Base-by-base conservation (phyloP, 2,329 filamentous ascomycete genomes). In the Ceratocystis lukuohia region DNA sequence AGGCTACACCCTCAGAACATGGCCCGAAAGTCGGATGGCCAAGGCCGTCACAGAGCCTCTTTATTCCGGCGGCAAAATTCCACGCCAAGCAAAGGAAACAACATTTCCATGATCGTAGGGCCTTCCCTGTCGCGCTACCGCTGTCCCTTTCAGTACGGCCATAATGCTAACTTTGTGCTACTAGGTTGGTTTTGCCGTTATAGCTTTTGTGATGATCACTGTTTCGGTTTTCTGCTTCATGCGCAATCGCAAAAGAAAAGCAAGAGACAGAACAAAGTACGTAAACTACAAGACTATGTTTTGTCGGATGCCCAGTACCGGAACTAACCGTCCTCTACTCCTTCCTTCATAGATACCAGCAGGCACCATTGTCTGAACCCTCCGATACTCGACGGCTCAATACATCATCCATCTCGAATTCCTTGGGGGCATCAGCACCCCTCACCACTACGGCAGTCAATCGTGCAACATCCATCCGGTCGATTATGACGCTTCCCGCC, bases 401-500 rank as follows among this genome's bases (percentile, higher is more conserved):
- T 20, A 61, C 63, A 8, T 48, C 68, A 46, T 65, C 65, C 6
- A 45, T 66, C 17, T 25, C 50, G 3, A 56, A 20, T 28, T 61
- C 68, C 17, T 50, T 57, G 8, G 65, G 30, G 25, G 37, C 41
- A 67, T 62, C 56, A 59, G 62, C 50, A 59, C 66, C 45, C 64
- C 41, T 46, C 44, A 64, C 66, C 46, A 64, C 53, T 62, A 65
- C 61, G 67, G 37, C 69, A 69, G 84, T 96, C 12, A 89, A 93
- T 73, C 84, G 93, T 41, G 88, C 93, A 71, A 91, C 89, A 0
- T 95, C 90, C 7, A 81, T 97, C 59, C 87, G 93, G 66, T 96
- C 91, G n/a, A 86, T 97, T 66, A 94, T 96, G 82, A 97, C 94
- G 0, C 78, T 99, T 2, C 94, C 94, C 0, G 83, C 89, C 0